phyloP scores from a whole-genome alignment of 495 filamentous ascomycete genomes.

The Penicillium dipodomyicola region DNA sequence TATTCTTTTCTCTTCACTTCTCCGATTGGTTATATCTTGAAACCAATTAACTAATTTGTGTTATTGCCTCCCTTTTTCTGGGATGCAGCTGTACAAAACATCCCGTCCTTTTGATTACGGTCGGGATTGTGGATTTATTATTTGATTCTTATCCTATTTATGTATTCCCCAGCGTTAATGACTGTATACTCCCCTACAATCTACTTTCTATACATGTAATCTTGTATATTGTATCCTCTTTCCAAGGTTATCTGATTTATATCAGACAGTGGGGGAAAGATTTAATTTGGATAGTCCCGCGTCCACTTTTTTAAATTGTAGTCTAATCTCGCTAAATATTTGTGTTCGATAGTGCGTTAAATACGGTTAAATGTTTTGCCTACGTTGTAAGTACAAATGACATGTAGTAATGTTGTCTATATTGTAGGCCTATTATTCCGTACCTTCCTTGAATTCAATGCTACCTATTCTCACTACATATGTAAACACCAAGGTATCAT shows the following conservation, averaged over 20 bases:
- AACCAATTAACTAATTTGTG: conserved; percentile 1
- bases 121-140: neutral
- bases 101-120: neutral
- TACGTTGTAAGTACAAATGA: too few species aligned
- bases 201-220: neutral
- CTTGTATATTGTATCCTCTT: neutral
- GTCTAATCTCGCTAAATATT: conserved; percentile 2
- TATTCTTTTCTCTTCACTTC: neutral
- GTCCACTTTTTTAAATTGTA: conserved; percentile 8
- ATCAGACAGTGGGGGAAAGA: neutral
- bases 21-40: conserved; percentile 4
- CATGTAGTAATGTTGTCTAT: too few species aligned
- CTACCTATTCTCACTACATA: too few species aligned
- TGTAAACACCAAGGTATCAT: too few species aligned
- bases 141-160: neutral
- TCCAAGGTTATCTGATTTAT: neutral
- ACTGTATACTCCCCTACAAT: neutral
- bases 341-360: too few species aligned
- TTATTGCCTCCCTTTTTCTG: neutral
- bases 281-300: neutral
- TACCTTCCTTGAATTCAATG: too few species aligned
- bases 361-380: too few species aligned
- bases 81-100: conserved; percentile 7
- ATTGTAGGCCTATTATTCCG: too few species aligned
- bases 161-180: conserved; percentile 1